Percentiles rank a stretch among this genome's conserved stretches.
Evolutionary conservation across 768 basidiomycete species (phyloP).

Genomic region (Suillus variegatus): DNA sequence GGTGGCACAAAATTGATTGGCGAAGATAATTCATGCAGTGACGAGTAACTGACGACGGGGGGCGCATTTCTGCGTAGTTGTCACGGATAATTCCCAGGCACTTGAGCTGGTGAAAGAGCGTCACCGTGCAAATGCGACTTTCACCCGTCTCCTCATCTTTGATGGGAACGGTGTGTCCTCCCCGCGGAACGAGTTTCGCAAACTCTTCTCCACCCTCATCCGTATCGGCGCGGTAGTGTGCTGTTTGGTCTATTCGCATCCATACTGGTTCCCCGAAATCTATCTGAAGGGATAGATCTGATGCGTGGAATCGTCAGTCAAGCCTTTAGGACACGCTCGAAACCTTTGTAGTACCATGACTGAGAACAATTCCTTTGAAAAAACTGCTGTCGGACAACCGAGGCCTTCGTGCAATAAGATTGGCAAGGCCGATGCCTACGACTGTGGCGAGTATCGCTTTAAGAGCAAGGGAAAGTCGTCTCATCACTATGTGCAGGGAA

Average conservation of each 20-base stretch:
- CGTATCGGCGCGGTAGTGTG: conserved; percentile 20
- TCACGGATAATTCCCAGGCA: conserved; percentile 39
- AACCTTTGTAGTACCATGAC: background rate
- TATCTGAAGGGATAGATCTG: conserved; percentile 14
- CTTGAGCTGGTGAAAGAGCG: conserved; percentile 42
- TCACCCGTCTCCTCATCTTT: conserved; percentile 8
- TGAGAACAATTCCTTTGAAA: background rate
- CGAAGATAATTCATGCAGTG: conserved; percentile 41
- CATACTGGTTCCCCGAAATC: conserved; percentile 18
- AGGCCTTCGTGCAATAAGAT: background rate
- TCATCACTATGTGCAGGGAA: background rate
- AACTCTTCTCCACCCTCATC: conserved; percentile 26
- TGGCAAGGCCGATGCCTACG: background rate
- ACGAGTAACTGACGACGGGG: conserved; percentile 12
- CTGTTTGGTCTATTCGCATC: conserved; percentile 24
- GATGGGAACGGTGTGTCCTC: conserved; percentile 33
- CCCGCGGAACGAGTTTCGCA: conserved; percentile 29
- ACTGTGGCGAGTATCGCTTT: background rate
- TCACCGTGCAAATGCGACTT: conserved; percentile 32
- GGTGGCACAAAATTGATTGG: conserved; percentile 31
- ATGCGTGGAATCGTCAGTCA: background rate
- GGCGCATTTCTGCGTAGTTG: conserved; percentile 14
- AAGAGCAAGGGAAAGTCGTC: background rate
- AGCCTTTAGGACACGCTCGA: background rate
- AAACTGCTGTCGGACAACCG: background rate